A percentile compares a stretch with the other conserved stretches of the same genome.
phyloP scores from a whole-genome alignment of 345 rosid genomes.

The Brassica cretica region DNA sequence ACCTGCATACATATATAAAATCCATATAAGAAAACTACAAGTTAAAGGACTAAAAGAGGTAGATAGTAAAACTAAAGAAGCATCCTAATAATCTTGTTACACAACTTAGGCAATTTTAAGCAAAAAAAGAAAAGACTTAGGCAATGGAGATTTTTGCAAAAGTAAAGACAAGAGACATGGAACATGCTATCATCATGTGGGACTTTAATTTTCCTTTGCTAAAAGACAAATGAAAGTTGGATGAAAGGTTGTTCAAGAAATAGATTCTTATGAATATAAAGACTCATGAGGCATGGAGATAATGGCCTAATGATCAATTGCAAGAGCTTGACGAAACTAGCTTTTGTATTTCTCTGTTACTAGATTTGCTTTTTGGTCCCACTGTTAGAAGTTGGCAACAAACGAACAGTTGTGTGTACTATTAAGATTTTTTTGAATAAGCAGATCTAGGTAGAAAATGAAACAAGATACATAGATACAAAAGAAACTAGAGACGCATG shows the following conservation, averaged over 20 bases:
- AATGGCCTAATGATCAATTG: slow-evolving; percentile 34
- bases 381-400: slow-evolving; percentile 28
- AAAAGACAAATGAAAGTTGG: slow-evolving; percentile 24
- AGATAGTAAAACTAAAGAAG: background rate
- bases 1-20: slow-evolving; percentile 22
- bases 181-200: slow-evolving; percentile 36
- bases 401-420: slow-evolving; percentile 14
- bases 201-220: slow-evolving; percentile 21
- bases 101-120: background rate
- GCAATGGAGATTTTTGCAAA: slow-evolving; percentile 1
- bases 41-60: background rate
- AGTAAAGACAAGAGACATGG: slow-evolving; percentile 29
- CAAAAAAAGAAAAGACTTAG: background rate
- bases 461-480: background rate
- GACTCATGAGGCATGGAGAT: slow-evolving; percentile 30
- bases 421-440: background rate
- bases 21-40: background rate
- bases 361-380: slow-evolving; percentile 44
- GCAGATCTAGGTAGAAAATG: slow-evolving; percentile 8
- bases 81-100: background rate
- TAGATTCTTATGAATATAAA: slow-evolving; percentile 16
- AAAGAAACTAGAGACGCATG: slow-evolving; percentile 22
- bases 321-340: slow-evolving; percentile 38
- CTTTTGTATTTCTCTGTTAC: slow-evolving; percentile 35
- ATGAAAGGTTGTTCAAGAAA: slow-evolving; percentile 27